These are phyloP conservation scores for Tulasnella sp. DNA, from an alignment of 768 basidiomycete genomes.

Conservation along the genomic window DNA sequence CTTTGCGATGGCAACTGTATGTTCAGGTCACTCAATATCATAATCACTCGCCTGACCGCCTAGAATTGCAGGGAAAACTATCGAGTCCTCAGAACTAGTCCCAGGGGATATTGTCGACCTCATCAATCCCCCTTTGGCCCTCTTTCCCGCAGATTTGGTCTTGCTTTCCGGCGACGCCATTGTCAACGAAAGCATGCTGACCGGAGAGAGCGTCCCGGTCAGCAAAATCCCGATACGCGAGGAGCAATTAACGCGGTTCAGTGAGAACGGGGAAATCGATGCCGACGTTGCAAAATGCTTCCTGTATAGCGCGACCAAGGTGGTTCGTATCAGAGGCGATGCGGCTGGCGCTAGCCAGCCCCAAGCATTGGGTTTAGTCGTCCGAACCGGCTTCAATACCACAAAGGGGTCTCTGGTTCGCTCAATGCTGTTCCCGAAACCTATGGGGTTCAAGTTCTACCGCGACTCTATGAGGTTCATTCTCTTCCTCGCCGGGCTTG, in stretches of 20 bases:
- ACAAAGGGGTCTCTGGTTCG: constrained; percentile 94
- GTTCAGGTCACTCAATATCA: constrained; percentile 26
- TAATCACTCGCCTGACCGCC: background rate
- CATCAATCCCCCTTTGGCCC: constrained; percentile 59
- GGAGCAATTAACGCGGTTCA: constrained; percentile 65
- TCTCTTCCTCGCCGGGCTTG: constrained; percentile 82
- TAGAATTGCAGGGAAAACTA: constrained; percentile 48
- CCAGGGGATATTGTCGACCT: constrained; percentile 91
- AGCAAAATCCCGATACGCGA: constrained; percentile 82
- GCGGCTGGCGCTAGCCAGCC: constrained; percentile 44
- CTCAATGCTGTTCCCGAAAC: constrained; percentile 98
- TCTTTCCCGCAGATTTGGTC: constrained; percentile 85
- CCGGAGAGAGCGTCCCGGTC: constrained; percentile 96
- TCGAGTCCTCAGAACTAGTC: constrained; percentile 71
- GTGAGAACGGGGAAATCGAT: constrained; percentile 48
- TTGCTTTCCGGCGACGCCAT: constrained; percentile 94
- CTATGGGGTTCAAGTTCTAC: constrained; percentile 98
- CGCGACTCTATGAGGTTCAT: constrained; percentile 88
- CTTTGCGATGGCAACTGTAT: constrained; percentile 64
- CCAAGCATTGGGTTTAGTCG: constrained; percentile 71
- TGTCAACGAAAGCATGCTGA: constrained; percentile 98
- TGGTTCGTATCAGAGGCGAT: constrained; percentile 70
- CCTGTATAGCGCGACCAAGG: constrained; percentile 81
- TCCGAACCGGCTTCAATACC: constrained; percentile 89
- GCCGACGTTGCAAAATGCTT: constrained; percentile 72